Evolutionary conservation across 208 protist genomes (phyloP).

Genomic region (Trichomonas tenax): DNA sequence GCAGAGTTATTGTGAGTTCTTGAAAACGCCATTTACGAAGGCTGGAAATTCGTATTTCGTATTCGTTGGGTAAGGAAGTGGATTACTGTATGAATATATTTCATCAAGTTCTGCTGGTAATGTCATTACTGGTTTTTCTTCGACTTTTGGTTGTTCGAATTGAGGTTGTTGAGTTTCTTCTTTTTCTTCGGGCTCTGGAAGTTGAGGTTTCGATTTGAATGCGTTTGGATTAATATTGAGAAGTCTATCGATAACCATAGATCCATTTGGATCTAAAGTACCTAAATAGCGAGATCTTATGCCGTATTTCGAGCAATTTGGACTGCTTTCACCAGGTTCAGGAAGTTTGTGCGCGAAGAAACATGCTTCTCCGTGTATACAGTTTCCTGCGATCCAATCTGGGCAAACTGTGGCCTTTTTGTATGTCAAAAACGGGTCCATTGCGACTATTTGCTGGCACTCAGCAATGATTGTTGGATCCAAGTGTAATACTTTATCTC

Average conservation of each 20-base stretch:
- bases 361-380: background rate
- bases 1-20: background rate
- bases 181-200: background rate
- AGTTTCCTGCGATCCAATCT: background rate
- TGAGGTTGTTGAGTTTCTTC: background rate
- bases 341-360: background rate
- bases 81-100: background rate
- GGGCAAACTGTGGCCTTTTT: background rate
- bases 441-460: background rate
- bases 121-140: background rate
- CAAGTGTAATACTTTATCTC: background rate
- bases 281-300: background rate
- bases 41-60: background rate
- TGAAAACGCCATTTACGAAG: background rate
- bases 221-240: background rate
- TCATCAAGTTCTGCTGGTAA: background rate
- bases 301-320: background rate
- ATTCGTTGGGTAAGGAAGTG: background rate
- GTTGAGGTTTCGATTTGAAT: background rate
- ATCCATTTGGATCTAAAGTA: background rate
- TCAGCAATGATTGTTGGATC: background rate
- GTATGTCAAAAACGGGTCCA: background rate
- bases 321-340: background rate
- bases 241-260: background rate
- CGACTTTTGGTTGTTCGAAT: background rate